phyloP scores from a whole-genome alignment of 2,329 filamentous ascomycete genomes.

The Annulohypoxylon truncatum region DNA sequence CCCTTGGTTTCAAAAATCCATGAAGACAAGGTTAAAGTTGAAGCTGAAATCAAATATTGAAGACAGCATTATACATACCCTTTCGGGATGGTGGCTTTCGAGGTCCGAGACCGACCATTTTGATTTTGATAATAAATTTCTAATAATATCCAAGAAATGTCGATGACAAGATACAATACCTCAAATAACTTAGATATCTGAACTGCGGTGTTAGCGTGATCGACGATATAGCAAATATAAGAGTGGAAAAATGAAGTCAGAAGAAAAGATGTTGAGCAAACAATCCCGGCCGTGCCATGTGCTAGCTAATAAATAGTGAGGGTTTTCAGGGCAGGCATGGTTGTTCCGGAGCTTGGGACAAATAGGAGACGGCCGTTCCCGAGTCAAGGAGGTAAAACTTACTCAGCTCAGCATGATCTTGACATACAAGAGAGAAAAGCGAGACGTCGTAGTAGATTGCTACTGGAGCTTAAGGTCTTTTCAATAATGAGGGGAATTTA shows the following conservation, averaged over 20 bases:
- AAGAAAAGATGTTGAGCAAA: constrained; percentile 14
- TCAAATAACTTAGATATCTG: constrained; percentile 14
- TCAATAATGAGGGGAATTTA: constrained; percentile 39
- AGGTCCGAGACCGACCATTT: constrained; percentile 64
- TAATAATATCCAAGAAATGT: constrained; percentile 26
- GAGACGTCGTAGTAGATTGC: constrained; percentile 21
- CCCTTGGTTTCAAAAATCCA: neutral
- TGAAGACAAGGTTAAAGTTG: constrained; percentile 10
- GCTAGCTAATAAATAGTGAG: constrained; percentile 26
- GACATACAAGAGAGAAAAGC: constrained; percentile 17
- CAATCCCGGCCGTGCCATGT: constrained; percentile 13
- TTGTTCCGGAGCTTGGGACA: constrained; percentile 17
- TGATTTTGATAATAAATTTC: constrained; percentile 55
- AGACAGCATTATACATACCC: constrained; percentile 66
- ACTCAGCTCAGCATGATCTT: constrained; percentile 36
- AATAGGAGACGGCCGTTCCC: constrained; percentile 13
- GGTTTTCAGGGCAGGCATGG: constrained; percentile 1
- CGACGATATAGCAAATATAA: neutral
- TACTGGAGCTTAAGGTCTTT: constrained; percentile 37
- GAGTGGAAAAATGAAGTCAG: neutral
- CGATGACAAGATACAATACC: constrained; percentile 4
- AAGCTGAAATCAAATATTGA: constrained; percentile 1
- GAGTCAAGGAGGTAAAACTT: constrained; percentile 22
- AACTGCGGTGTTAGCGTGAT: constrained; percentile 17
- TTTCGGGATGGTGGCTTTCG: constrained; percentile 67